Base-by-base conservation (phyloP, 352 stramenopile species). In the Phytophthora multivora region DNA sequence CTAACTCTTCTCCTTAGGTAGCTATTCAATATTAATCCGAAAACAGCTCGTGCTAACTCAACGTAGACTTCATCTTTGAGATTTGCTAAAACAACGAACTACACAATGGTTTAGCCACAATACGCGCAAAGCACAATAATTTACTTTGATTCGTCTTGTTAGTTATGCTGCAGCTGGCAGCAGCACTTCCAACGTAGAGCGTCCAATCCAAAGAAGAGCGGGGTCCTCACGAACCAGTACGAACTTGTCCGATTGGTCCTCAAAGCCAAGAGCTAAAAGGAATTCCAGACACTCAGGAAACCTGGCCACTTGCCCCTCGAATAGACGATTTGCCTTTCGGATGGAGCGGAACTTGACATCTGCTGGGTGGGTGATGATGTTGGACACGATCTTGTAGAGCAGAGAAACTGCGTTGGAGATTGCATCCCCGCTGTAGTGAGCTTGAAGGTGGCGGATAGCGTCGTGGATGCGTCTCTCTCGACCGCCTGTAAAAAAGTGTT, bases 371-470 rank as follows among this genome's bases (percentile, higher is more conserved):
- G 66, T 28, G n/a, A 89, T 66, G 49, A 94, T 81, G 66, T 94
- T 94, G 31, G 75, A 79, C 10, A 94, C 67, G 59, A 94, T 86
- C 49, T 86, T 85, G 56, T 89, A 57, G 13, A 94, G 69, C 18
- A 89, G 33, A 2, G 71, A 74, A 0, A 66, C 66, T 3, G 83
- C 71, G 13, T 69, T 79, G 3, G 43, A n/a, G 3, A 80, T 76
- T 15, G 35, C n/a, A 3, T 85, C 72, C 0, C 31, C 12, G 16
- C 54, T 53, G 49, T 86, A 70, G 5, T 74, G 73, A 4, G 16
- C 12, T 19, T 76, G 72, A 0, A 93, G 59, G 15, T 63, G 55
- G 28, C 54, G 68, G 6, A 90, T 54, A 9, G 85, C 71, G 15
- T 61, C 23, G 11, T 84, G 63, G 16, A 91, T 77, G 10, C 74